phyloP scores from a whole-genome alignment of 139 green algal species.

The Closterium sp. region DNA sequence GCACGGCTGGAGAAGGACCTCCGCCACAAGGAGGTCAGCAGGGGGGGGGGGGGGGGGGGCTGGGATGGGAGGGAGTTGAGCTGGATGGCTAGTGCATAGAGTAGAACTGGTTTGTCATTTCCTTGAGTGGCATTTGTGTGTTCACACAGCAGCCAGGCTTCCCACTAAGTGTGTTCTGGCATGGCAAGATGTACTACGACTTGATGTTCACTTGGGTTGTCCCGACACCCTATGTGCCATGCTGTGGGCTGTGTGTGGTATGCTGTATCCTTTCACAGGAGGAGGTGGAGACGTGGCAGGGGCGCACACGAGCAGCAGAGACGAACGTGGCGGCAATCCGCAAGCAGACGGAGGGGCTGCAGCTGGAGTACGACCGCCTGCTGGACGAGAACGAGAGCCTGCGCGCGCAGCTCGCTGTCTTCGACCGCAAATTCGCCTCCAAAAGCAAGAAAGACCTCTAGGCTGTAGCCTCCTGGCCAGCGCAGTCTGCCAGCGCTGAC shows the following conservation, averaged over 20 bases:
- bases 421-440: conserved; percentile 9
- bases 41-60: no score
- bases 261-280: background rate
- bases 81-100: background rate
- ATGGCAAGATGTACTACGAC: no score
- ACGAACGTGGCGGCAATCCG: conserved; percentile 27
- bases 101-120: no score
- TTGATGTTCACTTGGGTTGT: no score
- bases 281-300: conserved; percentile 11
- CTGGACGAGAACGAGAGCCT: conserved; percentile 34
- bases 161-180: no score
- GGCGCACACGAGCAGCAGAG: background rate
- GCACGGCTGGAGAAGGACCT: background rate
- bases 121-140: no score
- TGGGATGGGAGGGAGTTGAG: no score
- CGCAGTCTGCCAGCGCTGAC: no score
- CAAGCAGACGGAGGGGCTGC: conserved; percentile 37
- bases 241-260: background rate
- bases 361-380: conserved; percentile 21
- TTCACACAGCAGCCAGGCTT: no score
- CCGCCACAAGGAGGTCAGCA: background rate
- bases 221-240: no score
- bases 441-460: background rate
- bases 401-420: conserved; percentile 13
- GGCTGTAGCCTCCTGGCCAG: no score